Evolutionary conservation across 164 flowering plant genomes (phyloP).

Genomic region (Akebia trifoliata): DNA sequence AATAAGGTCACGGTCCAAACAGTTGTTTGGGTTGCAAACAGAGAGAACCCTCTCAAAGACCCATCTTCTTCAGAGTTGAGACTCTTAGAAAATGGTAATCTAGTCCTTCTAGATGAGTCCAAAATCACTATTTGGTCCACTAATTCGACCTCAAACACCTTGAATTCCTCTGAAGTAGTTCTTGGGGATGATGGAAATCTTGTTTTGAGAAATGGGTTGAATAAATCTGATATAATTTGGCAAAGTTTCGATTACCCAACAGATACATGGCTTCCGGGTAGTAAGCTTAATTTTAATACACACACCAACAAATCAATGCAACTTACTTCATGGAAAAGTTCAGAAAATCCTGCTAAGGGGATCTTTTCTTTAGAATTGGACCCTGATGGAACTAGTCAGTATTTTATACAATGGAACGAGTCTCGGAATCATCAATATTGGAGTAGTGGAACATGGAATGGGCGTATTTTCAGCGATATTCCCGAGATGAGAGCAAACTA

Average conservation of each 20-base stretch:
- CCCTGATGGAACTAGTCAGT: constrained; percentile 14
- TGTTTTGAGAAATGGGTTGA: too few species aligned
- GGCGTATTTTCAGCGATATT: constrained; percentile 13
- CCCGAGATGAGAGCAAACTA: constrained; percentile 18
- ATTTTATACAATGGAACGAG: constrained; percentile 21
- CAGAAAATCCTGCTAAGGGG: constrained; percentile 60
- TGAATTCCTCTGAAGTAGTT: too few species aligned
- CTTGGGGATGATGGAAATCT: too few species aligned
- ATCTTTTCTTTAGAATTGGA: constrained; percentile 42
- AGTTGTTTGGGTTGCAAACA: too few species aligned
- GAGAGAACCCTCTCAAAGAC: too few species aligned
- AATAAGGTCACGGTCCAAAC: too few species aligned
- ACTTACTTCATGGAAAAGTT: constrained; percentile 56
- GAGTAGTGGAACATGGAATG: constrained; percentile 27
- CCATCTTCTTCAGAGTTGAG: too few species aligned
- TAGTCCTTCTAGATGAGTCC: too few species aligned
- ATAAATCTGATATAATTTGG: constrained; percentile 36
- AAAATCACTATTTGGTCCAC: too few species aligned
- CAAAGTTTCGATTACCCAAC: constrained; percentile 48
- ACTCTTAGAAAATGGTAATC: too few species aligned
- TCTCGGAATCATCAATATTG: constrained; percentile 15
- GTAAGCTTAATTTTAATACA: constrained; percentile 31
- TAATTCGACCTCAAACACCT: too few species aligned
- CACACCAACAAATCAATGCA: constrained; percentile 19
- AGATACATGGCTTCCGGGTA: constrained; percentile 41